Evolutionary conservation across 2,329 filamentous ascomycete species (phyloP).

Genomic region (Fusarium sp.): DNA sequence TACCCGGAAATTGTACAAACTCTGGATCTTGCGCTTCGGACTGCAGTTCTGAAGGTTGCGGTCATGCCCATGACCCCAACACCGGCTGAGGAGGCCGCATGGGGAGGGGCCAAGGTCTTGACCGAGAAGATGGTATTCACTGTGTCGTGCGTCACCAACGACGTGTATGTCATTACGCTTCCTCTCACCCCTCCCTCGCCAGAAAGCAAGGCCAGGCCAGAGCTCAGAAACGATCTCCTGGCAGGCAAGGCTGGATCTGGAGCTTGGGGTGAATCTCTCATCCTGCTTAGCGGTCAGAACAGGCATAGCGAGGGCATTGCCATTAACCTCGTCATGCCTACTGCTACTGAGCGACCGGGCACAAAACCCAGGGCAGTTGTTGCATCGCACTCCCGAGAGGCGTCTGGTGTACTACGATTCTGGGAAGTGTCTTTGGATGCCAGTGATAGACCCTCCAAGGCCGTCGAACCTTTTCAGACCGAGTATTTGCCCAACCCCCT

Average conservation of each 20-base stretch:
- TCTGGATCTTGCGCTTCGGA: conserved; percentile 71
- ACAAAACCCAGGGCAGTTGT: conserved; percentile 64
- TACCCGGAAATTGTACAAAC: conserved; percentile 71
- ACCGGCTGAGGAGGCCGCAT: conserved; percentile 62
- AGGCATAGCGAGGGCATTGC: conserved; percentile 68
- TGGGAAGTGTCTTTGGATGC: conserved; percentile 69
- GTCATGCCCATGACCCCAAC: conserved; percentile 66
- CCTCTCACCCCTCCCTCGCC: conserved; percentile 73
- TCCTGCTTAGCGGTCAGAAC: conserved; percentile 66
- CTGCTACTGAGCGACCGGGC: conserved; percentile 55
- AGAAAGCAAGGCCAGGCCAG: conserved; percentile 68
- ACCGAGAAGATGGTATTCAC: conserved; percentile 72
- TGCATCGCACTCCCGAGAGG: conserved; percentile 71
- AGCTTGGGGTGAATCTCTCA: conserved; percentile 73
- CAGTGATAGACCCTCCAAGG: conserved; percentile 50
- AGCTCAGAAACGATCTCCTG: conserved; percentile 65
- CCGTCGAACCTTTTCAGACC: conserved; percentile 68
- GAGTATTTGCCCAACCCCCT: conserved; percentile 70
- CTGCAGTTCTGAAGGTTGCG: conserved; percentile 68
- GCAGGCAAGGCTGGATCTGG: conserved; percentile 70
- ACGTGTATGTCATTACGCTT: conserved; percentile 69
- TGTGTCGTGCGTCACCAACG: conserved; percentile 69
- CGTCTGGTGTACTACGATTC: conserved; percentile 68
- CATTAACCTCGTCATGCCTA: conserved; percentile 64
- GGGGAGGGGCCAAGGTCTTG: conserved; percentile 63